Base-by-base conservation (phyloP, 805 yeast species). In the Suhomyces sp. region DNA sequence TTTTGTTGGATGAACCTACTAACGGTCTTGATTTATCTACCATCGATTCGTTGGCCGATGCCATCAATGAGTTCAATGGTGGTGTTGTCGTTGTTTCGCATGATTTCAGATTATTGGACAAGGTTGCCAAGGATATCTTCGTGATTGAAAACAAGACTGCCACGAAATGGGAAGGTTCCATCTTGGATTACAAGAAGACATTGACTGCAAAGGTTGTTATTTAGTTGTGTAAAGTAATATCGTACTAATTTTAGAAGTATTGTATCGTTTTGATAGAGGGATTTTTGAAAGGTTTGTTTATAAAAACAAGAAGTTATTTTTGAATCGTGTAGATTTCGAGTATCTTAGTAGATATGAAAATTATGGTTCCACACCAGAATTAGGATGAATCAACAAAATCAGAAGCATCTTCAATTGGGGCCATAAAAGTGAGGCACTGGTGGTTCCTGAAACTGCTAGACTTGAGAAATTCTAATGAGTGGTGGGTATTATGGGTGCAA, bases 41-140 rank as follows among this genome's bases (percentile, higher is more conserved):
- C 34, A 93, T 93, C 60, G 98, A 93, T 69, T 93, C 98, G 28
- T 75, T 93, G 55, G 98, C 97, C 35, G 95, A 84, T 38, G 98
- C 98, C 47, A 91, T 93, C 62, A 82, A 88, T 49, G 83, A 79
- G 20, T 93, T 86, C 76, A 85, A 82, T 60, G 98, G 98, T 70
- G 98, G 98, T 77, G 96, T 91, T 36, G 95, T 88, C 49, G 96
- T 93, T 40, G 98, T 93, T 48, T 88, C 97, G 44, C 98, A 93
- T 78, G 98, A 93, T 73, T 93, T 93, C 91, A 83, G 98, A 72
- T 77, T 93, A 56, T 77, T 93, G 65, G 96, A 91, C 67, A 90
- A 88, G 73, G 87, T 93, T 60, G 98, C 98, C 37, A 86, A 91
- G 73, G 98, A 93, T 58, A 93, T 93, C 63, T 91, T 74, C 57